These are phyloP conservation scores for Xylariaceae sp. DNA, from an alignment of 2,329 filamentous ascomycete species.

Conservation along the genomic window DNA sequence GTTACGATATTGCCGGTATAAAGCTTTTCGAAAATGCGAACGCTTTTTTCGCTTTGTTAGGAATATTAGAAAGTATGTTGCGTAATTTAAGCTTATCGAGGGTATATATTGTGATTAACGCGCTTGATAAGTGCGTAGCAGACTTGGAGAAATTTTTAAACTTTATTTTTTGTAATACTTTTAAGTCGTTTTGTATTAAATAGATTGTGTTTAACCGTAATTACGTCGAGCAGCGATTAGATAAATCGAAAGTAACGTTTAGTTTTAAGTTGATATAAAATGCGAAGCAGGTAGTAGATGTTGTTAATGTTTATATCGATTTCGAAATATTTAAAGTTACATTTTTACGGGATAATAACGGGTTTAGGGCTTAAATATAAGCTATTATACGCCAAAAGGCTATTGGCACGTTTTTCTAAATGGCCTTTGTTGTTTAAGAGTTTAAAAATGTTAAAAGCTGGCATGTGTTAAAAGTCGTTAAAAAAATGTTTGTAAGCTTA, in stretches of 20 bases:
- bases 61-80: slow-evolving; percentile 49
- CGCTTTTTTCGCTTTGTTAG: slow-evolving; percentile 45
- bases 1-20: slow-evolving; percentile 41
- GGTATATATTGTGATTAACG: slow-evolving; percentile 51
- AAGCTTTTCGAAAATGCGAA: slow-evolving; percentile 46
- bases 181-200: slow-evolving; percentile 39
- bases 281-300: slow-evolving; percentile 39
- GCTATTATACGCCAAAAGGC: slow-evolving; percentile 35
- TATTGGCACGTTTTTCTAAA: slow-evolving; percentile 52
- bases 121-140: slow-evolving; percentile 52
- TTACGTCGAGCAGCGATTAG: slow-evolving; percentile 42
- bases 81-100: slow-evolving; percentile 39
- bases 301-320: slow-evolving; percentile 47
- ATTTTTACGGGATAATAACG: background rate
- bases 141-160: slow-evolving; percentile 42
- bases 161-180: slow-evolving; percentile 42
- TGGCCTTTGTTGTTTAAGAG: slow-evolving; percentile 46
- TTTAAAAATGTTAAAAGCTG: slow-evolving; percentile 30
- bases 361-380: background rate
- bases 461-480: slow-evolving; percentile 12
- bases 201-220: slow-evolving; percentile 53
- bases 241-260: slow-evolving; percentile 32
- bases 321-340: slow-evolving; percentile 36
- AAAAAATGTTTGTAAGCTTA: slow-evolving; percentile 43
- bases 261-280: slow-evolving; percentile 50